Percentiles rank a stretch among this genome's conserved stretches.
Evolutionary conservation across 2,329 filamentous ascomycete genomes (phyloP).

Genomic region (Stemphylium beticola): DNA sequence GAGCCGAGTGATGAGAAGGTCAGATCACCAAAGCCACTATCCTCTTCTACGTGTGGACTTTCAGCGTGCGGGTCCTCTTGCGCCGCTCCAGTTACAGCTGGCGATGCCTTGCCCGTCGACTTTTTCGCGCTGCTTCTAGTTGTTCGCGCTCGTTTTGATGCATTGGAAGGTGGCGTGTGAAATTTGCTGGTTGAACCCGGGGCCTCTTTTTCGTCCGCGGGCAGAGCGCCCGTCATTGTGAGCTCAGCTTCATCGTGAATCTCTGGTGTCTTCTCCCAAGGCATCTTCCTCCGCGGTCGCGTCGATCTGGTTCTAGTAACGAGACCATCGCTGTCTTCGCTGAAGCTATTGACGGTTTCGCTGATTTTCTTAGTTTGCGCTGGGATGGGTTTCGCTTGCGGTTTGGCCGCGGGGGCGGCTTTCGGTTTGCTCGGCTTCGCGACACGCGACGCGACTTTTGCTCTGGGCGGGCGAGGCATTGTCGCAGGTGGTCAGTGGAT

Average conservation of each 20-base stretch:
- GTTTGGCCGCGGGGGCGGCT: constrained; percentile 28
- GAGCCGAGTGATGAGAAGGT: constrained; percentile 44
- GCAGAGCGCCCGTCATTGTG: constrained; percentile 48
- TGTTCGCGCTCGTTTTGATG: constrained; percentile 22
- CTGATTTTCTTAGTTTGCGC: constrained; percentile 19
- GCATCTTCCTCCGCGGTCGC: constrained; percentile 26
- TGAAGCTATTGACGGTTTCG: constrained; percentile 31
- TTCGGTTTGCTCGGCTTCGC: constrained; percentile 28
- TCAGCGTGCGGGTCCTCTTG: constrained; percentile 18
- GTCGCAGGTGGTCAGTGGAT: constrained; percentile 11
- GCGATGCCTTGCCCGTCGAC: constrained; percentile 23
- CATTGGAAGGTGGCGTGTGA: constrained; percentile 30
- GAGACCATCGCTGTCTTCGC: constrained; percentile 48
- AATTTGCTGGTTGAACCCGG: constrained; percentile 12
- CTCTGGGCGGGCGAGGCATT: constrained; percentile 48
- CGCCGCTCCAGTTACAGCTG: constrained; percentile 6
- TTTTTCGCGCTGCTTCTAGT: constrained; percentile 26
- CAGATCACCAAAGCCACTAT: constrained; percentile 42
- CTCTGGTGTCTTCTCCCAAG: constrained; percentile 26
- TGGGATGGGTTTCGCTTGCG: constrained; percentile 23
- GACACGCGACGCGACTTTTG: constrained; percentile 48
- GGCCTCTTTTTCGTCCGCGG: constrained; percentile 16
- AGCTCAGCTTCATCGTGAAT: constrained; percentile 30
- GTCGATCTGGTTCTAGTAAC: constrained; percentile 36
- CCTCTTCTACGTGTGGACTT: constrained; percentile 23